phyloP scores from a whole-genome alignment of 2,329 filamentous ascomycete species.

The Diaporthe sp. region DNA sequence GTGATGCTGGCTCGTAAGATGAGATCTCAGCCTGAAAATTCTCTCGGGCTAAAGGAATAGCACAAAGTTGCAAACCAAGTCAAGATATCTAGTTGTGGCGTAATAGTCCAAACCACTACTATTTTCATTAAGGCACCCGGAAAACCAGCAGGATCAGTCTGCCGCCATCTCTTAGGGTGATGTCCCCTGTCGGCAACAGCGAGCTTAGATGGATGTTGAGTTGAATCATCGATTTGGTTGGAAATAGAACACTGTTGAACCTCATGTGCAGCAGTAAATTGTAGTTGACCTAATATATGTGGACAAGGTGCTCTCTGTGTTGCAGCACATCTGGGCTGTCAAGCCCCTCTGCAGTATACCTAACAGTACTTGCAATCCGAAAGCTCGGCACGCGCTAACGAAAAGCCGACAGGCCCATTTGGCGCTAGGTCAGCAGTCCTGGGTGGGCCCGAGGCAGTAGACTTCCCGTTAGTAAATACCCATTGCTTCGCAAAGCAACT shows the following conservation, averaged over 20 bases:
- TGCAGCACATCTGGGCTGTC: too few species aligned
- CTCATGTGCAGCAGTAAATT: neutral
- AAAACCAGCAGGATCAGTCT: neutral
- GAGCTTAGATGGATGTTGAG: too few species aligned
- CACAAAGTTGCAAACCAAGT: neutral
- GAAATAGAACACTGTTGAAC: too few species aligned
- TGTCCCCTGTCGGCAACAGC: neutral
- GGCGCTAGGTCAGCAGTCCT: neutral
- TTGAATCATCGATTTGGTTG: too few species aligned
- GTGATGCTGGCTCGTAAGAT: neutral
- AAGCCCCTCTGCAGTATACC: neutral
- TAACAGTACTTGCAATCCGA: neutral
- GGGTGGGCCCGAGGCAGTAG: neutral
- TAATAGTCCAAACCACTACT: too few species aligned
- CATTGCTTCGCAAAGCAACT: slow-evolving; percentile 21
- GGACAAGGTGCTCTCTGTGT: too few species aligned
- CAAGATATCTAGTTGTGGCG: neutral
- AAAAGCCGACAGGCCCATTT: slow-evolving; percentile 9
- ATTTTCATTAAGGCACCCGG: neutral
- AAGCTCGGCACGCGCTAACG: slow-evolving; percentile 22
- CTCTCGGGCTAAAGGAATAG: too few species aligned
- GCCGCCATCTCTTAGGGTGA: neutral
- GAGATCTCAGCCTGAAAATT: too few species aligned
- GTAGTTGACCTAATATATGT: too few species aligned
- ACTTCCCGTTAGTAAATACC: neutral